Percentiles rank a stretch among this genome's conserved stretches.
Conservation (phyloP, 805 yeast species). For the Spencermartinsiella europaea region DNA sequence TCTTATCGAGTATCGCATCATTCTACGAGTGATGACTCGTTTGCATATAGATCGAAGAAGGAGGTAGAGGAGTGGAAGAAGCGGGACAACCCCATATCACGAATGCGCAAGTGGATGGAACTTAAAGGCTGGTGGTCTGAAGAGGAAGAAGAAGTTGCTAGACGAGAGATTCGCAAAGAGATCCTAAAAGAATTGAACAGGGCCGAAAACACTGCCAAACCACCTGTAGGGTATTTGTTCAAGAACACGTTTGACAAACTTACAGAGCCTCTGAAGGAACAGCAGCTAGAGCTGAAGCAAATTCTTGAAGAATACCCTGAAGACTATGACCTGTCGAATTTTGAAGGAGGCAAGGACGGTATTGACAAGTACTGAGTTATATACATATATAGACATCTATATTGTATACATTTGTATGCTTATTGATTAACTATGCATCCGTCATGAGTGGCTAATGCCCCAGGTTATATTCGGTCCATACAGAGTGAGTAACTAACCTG, state of each 20-base stretch:
- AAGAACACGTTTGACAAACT: conserved; percentile 23
- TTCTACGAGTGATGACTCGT: conserved; percentile 34
- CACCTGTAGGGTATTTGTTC: conserved; percentile 25
- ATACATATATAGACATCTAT: not conserved
- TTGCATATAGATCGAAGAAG: conserved; percentile 30
- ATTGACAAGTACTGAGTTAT: conserved; percentile 10
- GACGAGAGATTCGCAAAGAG: conserved; percentile 22
- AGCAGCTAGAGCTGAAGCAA: conserved; percentile 26
- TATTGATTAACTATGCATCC: no score
- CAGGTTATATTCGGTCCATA: no score
- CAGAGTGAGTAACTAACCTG: no score
- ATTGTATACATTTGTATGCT: no score
- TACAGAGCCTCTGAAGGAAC: conserved; percentile 24
- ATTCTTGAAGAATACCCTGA: conserved; percentile 28
- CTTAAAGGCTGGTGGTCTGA: conserved; percentile 28
- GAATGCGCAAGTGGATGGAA: conserved; percentile 32
- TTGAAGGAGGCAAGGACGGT: conserved; percentile 25
- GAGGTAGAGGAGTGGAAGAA: conserved; percentile 34
- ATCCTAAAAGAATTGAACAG: conserved; percentile 25
- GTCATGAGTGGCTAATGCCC: no score
- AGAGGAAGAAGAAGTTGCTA: conserved; percentile 23
- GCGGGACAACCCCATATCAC: conserved; percentile 30
- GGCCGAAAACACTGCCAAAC: conserved; percentile 30
- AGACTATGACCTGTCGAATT: conserved; percentile 24
- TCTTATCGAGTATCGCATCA: conserved; percentile 34